Evolutionary conservation across 179 eudicot species (phyloP).

Genomic region (Silene vulgaris): DNA sequence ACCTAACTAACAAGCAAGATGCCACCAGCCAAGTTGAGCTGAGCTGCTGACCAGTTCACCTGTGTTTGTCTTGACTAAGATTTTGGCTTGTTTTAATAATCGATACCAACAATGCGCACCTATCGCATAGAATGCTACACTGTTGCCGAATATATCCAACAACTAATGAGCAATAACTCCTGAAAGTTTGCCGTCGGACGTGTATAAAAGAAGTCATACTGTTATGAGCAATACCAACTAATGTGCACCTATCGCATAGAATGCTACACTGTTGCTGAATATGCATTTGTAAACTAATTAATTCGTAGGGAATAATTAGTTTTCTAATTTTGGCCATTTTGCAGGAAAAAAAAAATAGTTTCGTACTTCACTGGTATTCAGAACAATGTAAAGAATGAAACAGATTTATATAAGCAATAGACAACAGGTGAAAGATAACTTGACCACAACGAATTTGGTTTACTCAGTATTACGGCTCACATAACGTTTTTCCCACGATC

Average conservation of each 20-base stretch:
- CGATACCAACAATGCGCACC: background rate
- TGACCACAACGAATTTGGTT: background rate
- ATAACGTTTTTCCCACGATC: background rate
- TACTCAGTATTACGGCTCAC: background rate
- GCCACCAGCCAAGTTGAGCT: background rate
- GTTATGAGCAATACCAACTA: background rate
- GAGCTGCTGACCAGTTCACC: background rate
- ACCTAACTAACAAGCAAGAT: background rate
- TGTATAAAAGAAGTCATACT: background rate
- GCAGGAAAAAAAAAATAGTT: background rate
- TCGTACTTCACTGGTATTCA: background rate
- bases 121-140: background rate
- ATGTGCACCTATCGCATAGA: background rate
- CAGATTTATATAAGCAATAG: constrained; percentile 1
- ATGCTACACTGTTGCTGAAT: background rate
- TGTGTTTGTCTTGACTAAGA: background rate
- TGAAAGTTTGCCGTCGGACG: background rate
- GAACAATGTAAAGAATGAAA: background rate
- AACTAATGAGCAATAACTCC: background rate
- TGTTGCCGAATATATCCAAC: background rate
- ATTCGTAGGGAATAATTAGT: background rate
- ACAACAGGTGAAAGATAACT: constrained; percentile 6
- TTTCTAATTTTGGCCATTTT: background rate
- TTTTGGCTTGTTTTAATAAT: constrained; percentile 1
- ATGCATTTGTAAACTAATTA: background rate